Evolutionary conservation across 495 filamentous ascomycete genomes (phyloP), one percentile per base, ranked within the genome.

Genomic region (Podospora appendiculata): DNA sequence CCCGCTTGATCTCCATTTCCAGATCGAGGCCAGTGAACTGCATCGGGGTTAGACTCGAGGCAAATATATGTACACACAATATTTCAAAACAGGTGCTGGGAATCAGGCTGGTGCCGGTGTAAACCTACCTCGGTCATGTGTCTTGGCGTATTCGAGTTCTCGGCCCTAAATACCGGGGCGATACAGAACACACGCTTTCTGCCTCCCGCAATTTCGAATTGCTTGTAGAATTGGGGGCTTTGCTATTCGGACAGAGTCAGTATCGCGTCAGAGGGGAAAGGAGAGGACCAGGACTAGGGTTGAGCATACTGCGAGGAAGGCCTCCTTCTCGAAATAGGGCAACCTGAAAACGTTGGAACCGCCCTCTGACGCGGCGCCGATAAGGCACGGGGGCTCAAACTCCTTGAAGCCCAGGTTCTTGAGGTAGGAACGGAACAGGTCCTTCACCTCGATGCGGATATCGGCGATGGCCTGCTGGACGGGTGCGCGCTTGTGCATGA

Each of bases 71-170:
- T 25, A 25, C 25, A n/a, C n/a, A n/a, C n/a, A n/a, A n/a, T n/a
- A n/a, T n/a, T n/a, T n/a, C n/a, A n/a, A n/a, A n/a, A n/a, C n/a
- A n/a, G n/a, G n/a, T n/a, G n/a, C n/a, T n/a, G n/a, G n/a, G n/a
- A 25, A 25, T 2, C 25, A 5, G 25, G 5, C 25, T 25, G 25
- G 25, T 5, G 5, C 2, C 5, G 25, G 25, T 25, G 25, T 25
- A 25, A 25, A 25, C 25, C 25, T 25, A 25, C 25, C 25, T 58
- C 93, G 11, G 90, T 97, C 83, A 96, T 86, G 69, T 98, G 93
- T 48, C 93, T 79, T 62, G 94, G 89, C 1, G 93, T 98, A 64
- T 96, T 96, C 50, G 86, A 91, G 69, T 97, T 95, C 74, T 97
- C 93, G 0, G 93, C 93, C 64, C 92, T 81, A 83, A 96, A 98